Percentiles rank a stretch among this genome's conserved stretches.
phyloP scores from a whole-genome alignment of 1,284 basidiomycete genomes.

The Testicularia cyperi region DNA sequence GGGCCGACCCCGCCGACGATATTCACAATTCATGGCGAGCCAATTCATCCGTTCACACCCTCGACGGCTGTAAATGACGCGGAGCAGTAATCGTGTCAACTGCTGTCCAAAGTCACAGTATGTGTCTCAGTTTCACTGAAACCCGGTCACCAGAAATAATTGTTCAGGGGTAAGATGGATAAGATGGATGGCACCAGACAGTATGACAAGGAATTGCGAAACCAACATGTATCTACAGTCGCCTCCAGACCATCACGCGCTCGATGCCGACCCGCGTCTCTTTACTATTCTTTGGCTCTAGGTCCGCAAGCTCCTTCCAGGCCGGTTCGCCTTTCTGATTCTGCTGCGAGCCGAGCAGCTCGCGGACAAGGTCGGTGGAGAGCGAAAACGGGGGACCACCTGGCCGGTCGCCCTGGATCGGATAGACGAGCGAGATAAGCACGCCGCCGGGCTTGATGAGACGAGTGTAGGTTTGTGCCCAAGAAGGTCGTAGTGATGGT shows the following conservation, averaged over 20 bases:
- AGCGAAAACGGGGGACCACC: slow-evolving; percentile 44
- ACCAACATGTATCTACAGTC: slow-evolving; percentile 2
- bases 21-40: no score
- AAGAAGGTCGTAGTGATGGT: slow-evolving; percentile 23
- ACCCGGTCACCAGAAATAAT: no score
- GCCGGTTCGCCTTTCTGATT: slow-evolving; percentile 10
- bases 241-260: slow-evolving; percentile 43
- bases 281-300: slow-evolving; percentile 21
- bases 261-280: slow-evolving; percentile 29
- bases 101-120: no score
- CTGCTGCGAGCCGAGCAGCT: slow-evolving; percentile 12
- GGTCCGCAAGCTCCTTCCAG: slow-evolving; percentile 28
- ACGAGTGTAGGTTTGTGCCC: slow-evolving; percentile 45
- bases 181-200: not conserved
- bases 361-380: slow-evolving; percentile 28
- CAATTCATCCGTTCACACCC: no score
- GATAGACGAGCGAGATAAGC: slow-evolving; percentile 41
- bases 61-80: no score
- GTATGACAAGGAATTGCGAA: not conserved
- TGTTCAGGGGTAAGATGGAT: no score
- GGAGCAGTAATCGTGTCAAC: no score
- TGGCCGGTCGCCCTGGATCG: slow-evolving; percentile 43
- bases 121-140: no score
- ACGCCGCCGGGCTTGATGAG: slow-evolving; percentile 23
- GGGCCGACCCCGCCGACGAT: no score